Conservation (phyloP, 805 yeast genomes). For the Yamadazyma philogaea region DNA sequence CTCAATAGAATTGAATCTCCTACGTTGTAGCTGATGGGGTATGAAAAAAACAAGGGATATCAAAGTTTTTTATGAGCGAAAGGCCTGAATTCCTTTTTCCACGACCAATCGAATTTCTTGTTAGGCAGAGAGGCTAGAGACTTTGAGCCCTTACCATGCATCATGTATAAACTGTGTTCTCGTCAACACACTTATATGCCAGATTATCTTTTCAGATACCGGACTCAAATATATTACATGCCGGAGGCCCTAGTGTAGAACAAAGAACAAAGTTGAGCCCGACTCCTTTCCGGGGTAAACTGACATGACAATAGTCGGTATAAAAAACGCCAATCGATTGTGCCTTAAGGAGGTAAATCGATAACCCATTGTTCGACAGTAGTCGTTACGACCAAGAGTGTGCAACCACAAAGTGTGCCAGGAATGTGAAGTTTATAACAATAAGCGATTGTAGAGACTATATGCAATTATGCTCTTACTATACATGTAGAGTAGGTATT, state of each 20-base stretch:
- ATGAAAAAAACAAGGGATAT: slow-evolving; percentile 9
- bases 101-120: not conserved
- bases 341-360: too few relatives aligned
- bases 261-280: not conserved
- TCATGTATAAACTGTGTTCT: too few relatives aligned
- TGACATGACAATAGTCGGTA: not conserved
- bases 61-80: slow-evolving; percentile 2
- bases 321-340: not conserved
- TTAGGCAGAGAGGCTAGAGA: not conserved
- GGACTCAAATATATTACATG: not conserved
- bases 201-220: not conserved
- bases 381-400: not conserved
- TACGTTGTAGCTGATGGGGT: not conserved
- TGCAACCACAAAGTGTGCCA: not conserved
- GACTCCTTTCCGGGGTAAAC: not conserved
- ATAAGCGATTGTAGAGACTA: too few relatives aligned
- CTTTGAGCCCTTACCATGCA: not conserved
- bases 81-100: not conserved
- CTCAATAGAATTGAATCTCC: not conserved
- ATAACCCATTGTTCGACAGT: not conserved
- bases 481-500: too few relatives aligned
- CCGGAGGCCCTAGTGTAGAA: not conserved
- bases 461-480: too few relatives aligned
- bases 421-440: not conserved
- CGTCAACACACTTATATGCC: not conserved